Conservation (phyloP, 306 rosid genomes). For the Sindora glabra region DNA sequence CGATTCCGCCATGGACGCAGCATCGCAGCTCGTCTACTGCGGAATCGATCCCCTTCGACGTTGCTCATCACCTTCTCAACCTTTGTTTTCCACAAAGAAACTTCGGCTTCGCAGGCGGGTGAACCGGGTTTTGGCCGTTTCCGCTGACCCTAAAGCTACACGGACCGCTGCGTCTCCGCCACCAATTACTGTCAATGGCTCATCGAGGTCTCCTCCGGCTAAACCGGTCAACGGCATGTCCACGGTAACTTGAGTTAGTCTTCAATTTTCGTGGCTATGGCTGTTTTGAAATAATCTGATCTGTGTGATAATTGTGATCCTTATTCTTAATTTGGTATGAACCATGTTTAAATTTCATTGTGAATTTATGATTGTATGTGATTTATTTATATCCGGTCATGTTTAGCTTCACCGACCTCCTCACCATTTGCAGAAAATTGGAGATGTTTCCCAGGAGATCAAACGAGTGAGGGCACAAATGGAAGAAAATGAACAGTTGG, state of each 20-base stretch:
- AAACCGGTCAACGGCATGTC: constrained; percentile 63
- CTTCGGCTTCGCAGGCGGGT: constrained; percentile 39
- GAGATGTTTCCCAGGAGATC: constrained; percentile 89
- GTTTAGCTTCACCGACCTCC: not conserved
- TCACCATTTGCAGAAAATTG: constrained; percentile 56
- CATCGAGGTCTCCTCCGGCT: constrained; percentile 40
- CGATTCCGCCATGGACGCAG: constrained; percentile 61
- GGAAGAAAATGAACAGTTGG: constrained; percentile 88
- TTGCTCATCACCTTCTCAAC: constrained; percentile 22
- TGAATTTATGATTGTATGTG: not conserved
- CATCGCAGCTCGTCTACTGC: constrained; percentile 54
- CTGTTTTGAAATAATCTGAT: no score
- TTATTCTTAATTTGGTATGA: no score
- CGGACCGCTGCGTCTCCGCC: constrained; percentile 15
- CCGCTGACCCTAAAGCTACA: constrained; percentile 59
- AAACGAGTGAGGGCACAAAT: constrained; percentile 93
- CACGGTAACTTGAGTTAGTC: constrained; percentile 29
- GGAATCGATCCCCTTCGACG: constrained; percentile 49
- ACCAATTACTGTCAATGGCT: constrained; percentile 31
- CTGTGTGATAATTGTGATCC: no score
- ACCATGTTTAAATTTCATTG: no score
- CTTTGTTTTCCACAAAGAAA: not conserved
- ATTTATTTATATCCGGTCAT: not conserved
- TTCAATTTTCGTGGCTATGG: not conserved
- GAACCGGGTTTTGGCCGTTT: constrained; percentile 45